Percentiles rank a stretch among this genome's conserved stretches.
Conservation (phyloP, 176 grass and related monocot species). For the Rhynchospora tenuis region DNA sequence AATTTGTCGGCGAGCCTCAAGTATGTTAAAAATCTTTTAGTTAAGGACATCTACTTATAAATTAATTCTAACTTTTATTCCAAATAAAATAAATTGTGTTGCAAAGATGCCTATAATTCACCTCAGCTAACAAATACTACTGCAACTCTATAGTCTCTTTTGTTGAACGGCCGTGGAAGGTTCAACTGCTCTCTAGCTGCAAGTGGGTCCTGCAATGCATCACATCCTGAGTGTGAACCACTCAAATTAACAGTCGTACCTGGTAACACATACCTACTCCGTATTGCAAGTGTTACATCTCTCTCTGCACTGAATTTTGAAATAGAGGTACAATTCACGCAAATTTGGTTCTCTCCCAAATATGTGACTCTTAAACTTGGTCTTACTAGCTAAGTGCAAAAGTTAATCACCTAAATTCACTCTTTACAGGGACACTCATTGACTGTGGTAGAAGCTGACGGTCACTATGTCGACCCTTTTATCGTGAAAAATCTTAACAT, state of each 20-base stretch:
- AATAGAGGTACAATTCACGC: slow-evolving; percentile 52
- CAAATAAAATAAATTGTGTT: neutral
- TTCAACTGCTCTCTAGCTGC: slow-evolving; percentile 52
- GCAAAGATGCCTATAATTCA: neutral
- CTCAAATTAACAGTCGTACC: slow-evolving; percentile 65
- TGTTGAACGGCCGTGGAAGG: slow-evolving; percentile 54
- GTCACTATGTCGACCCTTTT: slow-evolving; percentile 80
- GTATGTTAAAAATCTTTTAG: neutral
- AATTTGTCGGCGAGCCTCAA: slow-evolving; percentile 61
- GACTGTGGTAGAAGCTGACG: slow-evolving; percentile 78
- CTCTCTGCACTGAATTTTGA: slow-evolving; percentile 77
- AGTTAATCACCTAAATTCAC: neutral
- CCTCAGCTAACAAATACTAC: neutral
- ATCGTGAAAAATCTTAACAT: slow-evolving; percentile 74
- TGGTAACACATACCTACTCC: slow-evolving; percentile 62
- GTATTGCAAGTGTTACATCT: slow-evolving; percentile 65
- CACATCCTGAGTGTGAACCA: slow-evolving; percentile 31
- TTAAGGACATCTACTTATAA: neutral
- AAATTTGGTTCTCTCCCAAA: neutral
- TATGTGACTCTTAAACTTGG: neutral
- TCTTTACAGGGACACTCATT: slow-evolving; percentile 51
- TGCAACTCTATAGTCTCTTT: slow-evolving; percentile 33
- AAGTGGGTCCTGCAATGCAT: slow-evolving; percentile 23
- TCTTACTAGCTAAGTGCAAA: neutral
- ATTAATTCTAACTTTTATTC: neutral